These are phyloP conservation scores for Talaromyces atroroseus DNA, from an alignment of 2,329 filamentous ascomycete species.

Conservation along the genomic window DNA sequence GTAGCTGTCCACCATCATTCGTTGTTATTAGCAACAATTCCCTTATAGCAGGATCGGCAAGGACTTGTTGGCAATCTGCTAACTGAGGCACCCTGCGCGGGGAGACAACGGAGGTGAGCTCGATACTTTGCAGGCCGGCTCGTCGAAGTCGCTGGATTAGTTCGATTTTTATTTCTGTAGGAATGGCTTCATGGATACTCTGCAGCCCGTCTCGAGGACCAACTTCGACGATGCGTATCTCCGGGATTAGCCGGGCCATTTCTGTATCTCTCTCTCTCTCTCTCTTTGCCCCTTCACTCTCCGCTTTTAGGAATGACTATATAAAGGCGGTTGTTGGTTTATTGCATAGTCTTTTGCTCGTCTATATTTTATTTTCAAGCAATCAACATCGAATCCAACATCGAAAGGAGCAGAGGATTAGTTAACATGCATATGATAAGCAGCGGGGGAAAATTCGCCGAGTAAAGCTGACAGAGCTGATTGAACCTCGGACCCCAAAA, in stretches of 20 bases:
- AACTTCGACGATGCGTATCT: conserved; percentile 67
- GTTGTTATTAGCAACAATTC: conserved; percentile 49
- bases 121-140: conserved; percentile 68
- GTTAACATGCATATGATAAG: background rate
- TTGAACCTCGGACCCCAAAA: background rate
- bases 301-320: background rate
- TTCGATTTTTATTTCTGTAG: conserved; percentile 68
- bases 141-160: conserved; percentile 63
- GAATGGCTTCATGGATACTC: conserved; percentile 69
- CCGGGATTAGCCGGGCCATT: background rate
- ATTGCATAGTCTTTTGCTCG: background rate
- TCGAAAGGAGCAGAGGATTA: background rate
- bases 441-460: background rate
- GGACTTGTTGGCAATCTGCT: conserved; percentile 27
- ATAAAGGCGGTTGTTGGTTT: background rate
- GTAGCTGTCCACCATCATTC: background rate
- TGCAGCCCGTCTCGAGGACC: conserved; percentile 82
- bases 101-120: conserved; percentile 75
- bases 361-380: background rate
- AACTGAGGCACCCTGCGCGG: conserved; percentile 83
- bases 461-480: background rate
- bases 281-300: background rate
- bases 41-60: conserved; percentile 15
- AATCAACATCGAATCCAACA: background rate
- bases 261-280: background rate